Percentiles rank a stretch among this genome's conserved stretches.
Evolutionary conservation across 805 yeast species (phyloP).

Genomic region (Novakomyces olei): DNA sequence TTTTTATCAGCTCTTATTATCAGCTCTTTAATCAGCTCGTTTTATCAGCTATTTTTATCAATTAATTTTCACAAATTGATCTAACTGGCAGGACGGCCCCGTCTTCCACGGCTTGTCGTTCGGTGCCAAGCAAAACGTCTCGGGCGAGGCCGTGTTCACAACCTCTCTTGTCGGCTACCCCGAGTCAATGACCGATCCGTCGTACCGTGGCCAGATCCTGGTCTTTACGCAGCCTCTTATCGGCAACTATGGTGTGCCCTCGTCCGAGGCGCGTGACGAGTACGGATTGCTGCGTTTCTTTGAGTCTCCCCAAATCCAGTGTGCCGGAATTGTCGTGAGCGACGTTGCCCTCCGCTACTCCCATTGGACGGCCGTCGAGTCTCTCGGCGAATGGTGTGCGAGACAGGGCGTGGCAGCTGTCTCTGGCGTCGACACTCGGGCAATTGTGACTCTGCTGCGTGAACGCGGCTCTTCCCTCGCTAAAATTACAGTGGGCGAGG

Average conservation of each 20-base stretch:
- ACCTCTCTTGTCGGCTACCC: conserved; percentile 99
- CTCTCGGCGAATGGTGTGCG: conserved; percentile 85
- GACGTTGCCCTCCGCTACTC: conserved; percentile 88
- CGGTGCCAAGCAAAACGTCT: conserved; percentile 71
- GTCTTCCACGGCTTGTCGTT: conserved; percentile 78
- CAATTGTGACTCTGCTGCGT: conserved; percentile 74
- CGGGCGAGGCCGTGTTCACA: conserved; percentile 97
- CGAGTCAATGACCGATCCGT: conserved; percentile 93
- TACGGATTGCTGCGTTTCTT: conserved; percentile 69
- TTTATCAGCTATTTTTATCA: no score
- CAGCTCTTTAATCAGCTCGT: no score
- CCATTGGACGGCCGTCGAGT: conserved; percentile 99
- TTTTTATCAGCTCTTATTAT: no score
- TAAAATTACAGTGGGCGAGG: conserved; percentile 71
- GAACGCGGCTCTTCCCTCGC: conserved; percentile 93
- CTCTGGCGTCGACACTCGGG: conserved; percentile 93
- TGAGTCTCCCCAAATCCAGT: conserved; percentile 79
- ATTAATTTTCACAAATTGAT: no score
- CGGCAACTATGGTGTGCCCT: conserved; percentile 97
- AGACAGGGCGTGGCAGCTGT: conserved; percentile 91
- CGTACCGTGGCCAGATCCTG: conserved; percentile 89
- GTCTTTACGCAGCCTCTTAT: conserved; percentile 92
- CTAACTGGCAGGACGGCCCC: no score
- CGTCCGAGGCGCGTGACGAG: conserved; percentile 57
- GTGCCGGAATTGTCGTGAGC: conserved; percentile 88